These are phyloP conservation scores for Candida fluviatilis DNA, from an alignment of 805 yeast species.

Conservation along the genomic window DNA sequence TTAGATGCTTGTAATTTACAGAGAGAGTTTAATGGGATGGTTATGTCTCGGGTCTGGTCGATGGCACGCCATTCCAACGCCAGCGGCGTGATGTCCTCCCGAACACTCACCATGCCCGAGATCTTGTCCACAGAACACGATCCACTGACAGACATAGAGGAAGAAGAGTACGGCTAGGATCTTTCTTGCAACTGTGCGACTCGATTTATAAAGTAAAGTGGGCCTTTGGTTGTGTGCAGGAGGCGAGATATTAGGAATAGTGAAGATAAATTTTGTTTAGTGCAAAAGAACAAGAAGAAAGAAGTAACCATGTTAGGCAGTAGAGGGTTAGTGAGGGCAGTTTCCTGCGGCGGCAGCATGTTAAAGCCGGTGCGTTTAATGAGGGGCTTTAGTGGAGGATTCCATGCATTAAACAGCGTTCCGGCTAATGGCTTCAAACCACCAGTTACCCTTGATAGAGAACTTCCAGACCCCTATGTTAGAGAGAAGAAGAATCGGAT, in stretches of 20 bases:
- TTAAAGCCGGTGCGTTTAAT: neutral
- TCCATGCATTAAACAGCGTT: neutral
- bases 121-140: constrained; percentile 40
- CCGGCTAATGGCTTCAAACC: constrained; percentile 2
- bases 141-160: constrained; percentile 28
- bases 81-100: constrained; percentile 40
- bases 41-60: constrained; percentile 30
- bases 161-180: neutral
- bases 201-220: no score
- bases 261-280: no score
- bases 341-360: neutral
- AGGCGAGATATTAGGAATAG: no score
- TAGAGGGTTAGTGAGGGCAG: neutral
- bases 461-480: constrained; percentile 76
- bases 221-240: no score
- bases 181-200: no score
- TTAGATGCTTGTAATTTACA: constrained; percentile 66
- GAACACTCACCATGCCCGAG: constrained; percentile 36
- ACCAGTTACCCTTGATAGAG: constrained; percentile 55
- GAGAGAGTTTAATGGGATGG: constrained; percentile 32
- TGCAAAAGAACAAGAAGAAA: no score
- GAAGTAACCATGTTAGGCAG: neutral
- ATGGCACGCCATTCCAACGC: constrained; percentile 41
- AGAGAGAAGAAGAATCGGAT: constrained; percentile 47
- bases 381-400: neutral